Evolutionary conservation across 257 asterid species (phyloP).

Genomic region (Solanum boliviense): DNA sequence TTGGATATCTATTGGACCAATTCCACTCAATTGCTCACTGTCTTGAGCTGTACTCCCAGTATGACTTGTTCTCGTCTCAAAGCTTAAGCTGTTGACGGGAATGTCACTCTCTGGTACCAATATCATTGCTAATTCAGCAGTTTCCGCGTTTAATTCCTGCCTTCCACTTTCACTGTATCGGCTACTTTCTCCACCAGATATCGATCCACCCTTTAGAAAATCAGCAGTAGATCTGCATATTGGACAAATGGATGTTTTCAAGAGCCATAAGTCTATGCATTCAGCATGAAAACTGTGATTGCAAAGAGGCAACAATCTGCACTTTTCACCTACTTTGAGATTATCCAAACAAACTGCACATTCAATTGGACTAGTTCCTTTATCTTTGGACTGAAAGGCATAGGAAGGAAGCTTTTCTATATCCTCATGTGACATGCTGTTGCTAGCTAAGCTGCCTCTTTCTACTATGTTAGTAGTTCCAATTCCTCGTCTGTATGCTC

Average conservation of each 20-base stretch:
- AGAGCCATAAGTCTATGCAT: slow-evolving; percentile 61
- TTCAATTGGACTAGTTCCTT: slow-evolving; percentile 14
- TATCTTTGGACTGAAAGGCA: slow-evolving; percentile 35
- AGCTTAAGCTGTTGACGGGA: not conserved
- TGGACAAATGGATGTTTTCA: slow-evolving; percentile 50
- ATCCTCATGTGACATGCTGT: slow-evolving; percentile 69
- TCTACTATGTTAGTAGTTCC: slow-evolving; percentile 13
- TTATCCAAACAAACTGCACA: slow-evolving; percentile 61
- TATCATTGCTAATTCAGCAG: not conserved
- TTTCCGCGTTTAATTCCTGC: not conserved
- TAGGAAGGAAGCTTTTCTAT: slow-evolving; percentile 71
- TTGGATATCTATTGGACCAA: not conserved
- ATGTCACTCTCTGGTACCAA: not conserved
- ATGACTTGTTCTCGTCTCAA: not conserved
- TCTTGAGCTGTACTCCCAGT: not conserved
- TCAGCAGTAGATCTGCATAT: slow-evolving; percentile 41
- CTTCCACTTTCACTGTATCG: slow-evolving; percentile 8
- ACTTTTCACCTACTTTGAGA: slow-evolving; percentile 42
- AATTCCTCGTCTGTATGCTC: slow-evolving; percentile 28
- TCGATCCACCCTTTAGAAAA: not conserved
- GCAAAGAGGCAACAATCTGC: slow-evolving; percentile 50
- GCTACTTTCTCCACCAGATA: slow-evolving; percentile 10
- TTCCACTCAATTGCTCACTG: not conserved
- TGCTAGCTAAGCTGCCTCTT: slow-evolving; percentile 40
- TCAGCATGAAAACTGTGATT: slow-evolving; percentile 43